Percentiles rank a stretch among this genome's conserved stretches.
Conservation (phyloP, 805 yeast species). For the Metschnikowia sp. region DNA sequence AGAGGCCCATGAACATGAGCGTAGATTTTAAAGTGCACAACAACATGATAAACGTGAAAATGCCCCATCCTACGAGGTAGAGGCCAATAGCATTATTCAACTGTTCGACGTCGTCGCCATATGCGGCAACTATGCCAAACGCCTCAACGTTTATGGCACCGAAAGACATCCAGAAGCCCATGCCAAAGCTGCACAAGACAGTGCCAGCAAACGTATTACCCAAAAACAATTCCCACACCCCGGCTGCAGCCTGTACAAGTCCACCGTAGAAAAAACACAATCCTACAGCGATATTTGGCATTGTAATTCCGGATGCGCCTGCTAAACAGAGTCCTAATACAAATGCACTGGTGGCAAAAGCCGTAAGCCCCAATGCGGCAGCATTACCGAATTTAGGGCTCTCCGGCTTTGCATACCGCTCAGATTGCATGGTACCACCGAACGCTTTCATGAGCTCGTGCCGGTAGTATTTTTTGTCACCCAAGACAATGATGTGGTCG, state of each 20-base stretch:
- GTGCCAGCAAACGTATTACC: slow-evolving; percentile 58
- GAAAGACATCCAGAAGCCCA: slow-evolving; percentile 51
- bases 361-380: slow-evolving; percentile 52
- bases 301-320: slow-evolving; percentile 45
- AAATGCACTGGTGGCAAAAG: slow-evolving; percentile 46
- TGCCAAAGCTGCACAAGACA: slow-evolving; percentile 49
- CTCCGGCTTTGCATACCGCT: slow-evolving; percentile 45
- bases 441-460: slow-evolving; percentile 61
- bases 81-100: slow-evolving; percentile 53
- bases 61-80: slow-evolving; percentile 59
- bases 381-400: slow-evolving; percentile 40
- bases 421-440: slow-evolving; percentile 53
- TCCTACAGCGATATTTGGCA: slow-evolving; percentile 43
- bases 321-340: slow-evolving; percentile 45
- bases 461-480: slow-evolving; percentile 42
- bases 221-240: slow-evolving; percentile 47
- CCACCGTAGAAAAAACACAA: slow-evolving; percentile 51
- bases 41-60: slow-evolving; percentile 58
- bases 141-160: slow-evolving; percentile 50
- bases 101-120: slow-evolving; percentile 41
- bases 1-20: slow-evolving; percentile 47
- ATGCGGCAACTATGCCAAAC: slow-evolving; percentile 51
- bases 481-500: slow-evolving; percentile 40
- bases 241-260: slow-evolving; percentile 46
- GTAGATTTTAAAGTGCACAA: slow-evolving; percentile 54